phyloP scores from a whole-genome alignment of 768 basidiomycete genomes.

The Russula lepida region DNA sequence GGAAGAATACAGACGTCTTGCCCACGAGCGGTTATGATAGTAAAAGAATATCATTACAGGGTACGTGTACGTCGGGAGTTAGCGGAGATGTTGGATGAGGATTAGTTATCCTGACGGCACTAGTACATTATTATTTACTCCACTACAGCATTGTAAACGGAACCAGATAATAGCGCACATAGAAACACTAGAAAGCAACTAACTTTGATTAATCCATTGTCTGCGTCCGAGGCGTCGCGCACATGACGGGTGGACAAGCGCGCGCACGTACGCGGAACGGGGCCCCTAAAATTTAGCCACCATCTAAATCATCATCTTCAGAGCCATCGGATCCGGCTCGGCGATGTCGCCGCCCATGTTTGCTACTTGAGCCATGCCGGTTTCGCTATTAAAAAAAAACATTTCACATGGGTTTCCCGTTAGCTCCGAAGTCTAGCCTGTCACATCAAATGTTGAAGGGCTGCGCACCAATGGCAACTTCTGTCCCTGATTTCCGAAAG shows the following conservation, averaged over 20 bases:
- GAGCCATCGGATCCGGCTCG: constrained; percentile 56
- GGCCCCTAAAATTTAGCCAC: constrained; percentile 26
- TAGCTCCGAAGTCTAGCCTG: constrained; percentile 15
- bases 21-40: constrained; percentile 36
- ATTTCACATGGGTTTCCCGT: constrained; percentile 12
- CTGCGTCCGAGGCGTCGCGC: neutral
- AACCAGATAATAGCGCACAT: neutral
- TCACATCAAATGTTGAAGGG: constrained; percentile 4
- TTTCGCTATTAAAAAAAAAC: constrained; percentile 54
- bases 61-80: constrained; percentile 28
- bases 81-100: constrained; percentile 13
- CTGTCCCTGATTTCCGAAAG: constrained; percentile 84
- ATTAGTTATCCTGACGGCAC: constrained; percentile 1
- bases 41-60: constrained; percentile 46
- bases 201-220: neutral
- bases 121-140: constrained; percentile 23
- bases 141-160: constrained; percentile 2
- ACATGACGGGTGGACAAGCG: neutral
- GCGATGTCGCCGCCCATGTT: constrained; percentile 47
- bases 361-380: constrained; percentile 59
- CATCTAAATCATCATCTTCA: constrained; percentile 67
- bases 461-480: constrained; percentile 68
- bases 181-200: constrained; percentile 4
- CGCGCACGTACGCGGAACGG: neutral
- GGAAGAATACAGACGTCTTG: constrained; percentile 22